These are phyloP conservation scores for Glaciozyma martinii DNA, from an alignment of 768 basidiomycete species.

Conservation along the genomic window DNA sequence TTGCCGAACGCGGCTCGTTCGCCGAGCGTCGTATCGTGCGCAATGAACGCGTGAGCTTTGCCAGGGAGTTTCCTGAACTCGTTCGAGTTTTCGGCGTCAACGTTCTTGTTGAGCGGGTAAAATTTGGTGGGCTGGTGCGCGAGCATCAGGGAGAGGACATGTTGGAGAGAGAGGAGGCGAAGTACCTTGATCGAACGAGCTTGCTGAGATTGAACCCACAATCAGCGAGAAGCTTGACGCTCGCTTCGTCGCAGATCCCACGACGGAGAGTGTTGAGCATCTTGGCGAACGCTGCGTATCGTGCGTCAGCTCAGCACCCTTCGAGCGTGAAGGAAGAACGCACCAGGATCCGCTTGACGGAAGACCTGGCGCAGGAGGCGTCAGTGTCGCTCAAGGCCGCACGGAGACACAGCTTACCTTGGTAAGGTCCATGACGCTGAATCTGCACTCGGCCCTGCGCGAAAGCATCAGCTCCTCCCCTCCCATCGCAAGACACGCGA, in stretches of 20 bases:
- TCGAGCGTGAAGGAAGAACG: too few species aligned
- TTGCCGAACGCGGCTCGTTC: constrained; percentile 21
- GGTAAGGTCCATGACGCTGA: constrained; percentile 34
- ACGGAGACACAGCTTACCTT: too few species aligned
- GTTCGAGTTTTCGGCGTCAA: constrained; percentile 38
- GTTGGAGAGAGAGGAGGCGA: constrained; percentile 14
- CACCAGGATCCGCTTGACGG: constrained; percentile 35
- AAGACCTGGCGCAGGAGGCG: constrained; percentile 32
- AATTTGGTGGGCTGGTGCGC: constrained; percentile 23
- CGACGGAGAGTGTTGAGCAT: constrained; percentile 39
- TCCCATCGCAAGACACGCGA: background rate
- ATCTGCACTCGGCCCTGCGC: constrained; percentile 20
- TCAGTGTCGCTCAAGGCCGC: too few species aligned
- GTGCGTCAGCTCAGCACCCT: too few species aligned
- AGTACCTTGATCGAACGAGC: constrained; percentile 29
- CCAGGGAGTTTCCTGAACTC: constrained; percentile 37
- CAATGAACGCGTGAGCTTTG: constrained; percentile 35
- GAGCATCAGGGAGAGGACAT: background rate
- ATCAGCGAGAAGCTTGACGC: constrained; percentile 22
- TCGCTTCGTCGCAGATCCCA: constrained; percentile 30
- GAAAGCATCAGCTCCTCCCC: background rate
- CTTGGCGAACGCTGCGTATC: constrained; percentile 28
- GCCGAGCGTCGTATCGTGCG: constrained; percentile 34
- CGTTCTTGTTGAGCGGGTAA: constrained; percentile 37
- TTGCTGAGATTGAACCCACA: constrained; percentile 29